Percentiles rank a stretch among this genome's conserved stretches.
phyloP scores from a whole-genome alignment of 768 basidiomycete species.

The Lactarius vividus region DNA sequence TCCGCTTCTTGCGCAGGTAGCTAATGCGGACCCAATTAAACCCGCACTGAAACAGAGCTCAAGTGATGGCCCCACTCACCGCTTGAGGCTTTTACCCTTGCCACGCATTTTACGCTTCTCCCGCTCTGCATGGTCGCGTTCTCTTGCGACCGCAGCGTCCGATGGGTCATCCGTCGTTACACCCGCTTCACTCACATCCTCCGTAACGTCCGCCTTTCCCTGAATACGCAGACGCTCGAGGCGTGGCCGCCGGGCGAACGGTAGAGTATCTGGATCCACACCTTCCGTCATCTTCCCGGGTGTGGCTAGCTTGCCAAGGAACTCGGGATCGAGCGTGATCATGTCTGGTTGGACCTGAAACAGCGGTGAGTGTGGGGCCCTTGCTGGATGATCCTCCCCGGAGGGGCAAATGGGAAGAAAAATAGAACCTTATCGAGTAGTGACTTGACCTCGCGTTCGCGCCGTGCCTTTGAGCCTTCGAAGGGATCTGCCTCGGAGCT shows the following conservation, averaged over 20 bases:
- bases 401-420: conserved; percentile 14
- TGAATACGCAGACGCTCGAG: conserved; percentile 69
- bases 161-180: conserved; percentile 42
- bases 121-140: conserved; percentile 39
- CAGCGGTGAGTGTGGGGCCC: not conserved
- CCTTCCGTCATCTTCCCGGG: conserved; percentile 56
- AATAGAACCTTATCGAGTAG: conserved; percentile 74
- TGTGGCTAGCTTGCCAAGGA: conserved; percentile 67
- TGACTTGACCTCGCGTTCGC: conserved; percentile 87
- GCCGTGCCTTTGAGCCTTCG: conserved; percentile 74
- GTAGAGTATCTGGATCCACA: conserved; percentile 43
- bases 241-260: conserved; percentile 75
- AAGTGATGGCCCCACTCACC: conserved; percentile 37
- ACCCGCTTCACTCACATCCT: conserved; percentile 38
- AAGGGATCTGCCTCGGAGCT: conserved; percentile 92
- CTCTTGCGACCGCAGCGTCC: conserved; percentile 34
- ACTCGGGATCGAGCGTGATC: conserved; percentile 79
- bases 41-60: not conserved
- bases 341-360: conserved; percentile 84
- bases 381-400: not conserved
- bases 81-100: conserved; percentile 80
- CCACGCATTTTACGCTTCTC: conserved; percentile 85
- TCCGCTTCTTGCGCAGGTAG: conserved; percentile 85
- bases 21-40: conserved; percentile 31
- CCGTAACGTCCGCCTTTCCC: conserved; percentile 72